Percentiles rank a stretch among this genome's conserved stretches.
These are phyloP conservation scores for Curvularia spicifera DNA, from an alignment of 2,329 filamentous ascomycete species.

Conservation along the genomic window DNA sequence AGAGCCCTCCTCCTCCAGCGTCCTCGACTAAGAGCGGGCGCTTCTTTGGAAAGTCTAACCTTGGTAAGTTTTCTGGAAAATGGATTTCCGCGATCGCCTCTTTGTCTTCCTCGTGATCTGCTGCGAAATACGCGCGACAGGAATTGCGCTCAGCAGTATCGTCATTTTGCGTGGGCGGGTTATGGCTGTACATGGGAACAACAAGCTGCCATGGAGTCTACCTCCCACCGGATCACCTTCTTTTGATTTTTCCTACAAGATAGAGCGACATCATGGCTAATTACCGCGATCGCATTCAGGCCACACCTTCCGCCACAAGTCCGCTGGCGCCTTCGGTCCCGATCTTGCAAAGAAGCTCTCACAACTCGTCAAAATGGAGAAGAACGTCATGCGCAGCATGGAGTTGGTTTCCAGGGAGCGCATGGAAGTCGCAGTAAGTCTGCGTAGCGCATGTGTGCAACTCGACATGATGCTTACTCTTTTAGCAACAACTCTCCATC, in stretches of 20 bases:
- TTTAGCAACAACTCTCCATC: slow-evolving; percentile 94
- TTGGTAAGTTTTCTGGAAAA: slow-evolving; percentile 67
- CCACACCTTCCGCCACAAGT: slow-evolving; percentile 74
- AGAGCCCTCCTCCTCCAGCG: slow-evolving; percentile 91
- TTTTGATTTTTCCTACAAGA: background rate
- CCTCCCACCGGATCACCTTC: background rate
- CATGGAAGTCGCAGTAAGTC: slow-evolving; percentile 94
- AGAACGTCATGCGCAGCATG: slow-evolving; percentile 99
- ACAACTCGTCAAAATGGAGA: slow-evolving; percentile 99
- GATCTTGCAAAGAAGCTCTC: slow-evolving; percentile 98
- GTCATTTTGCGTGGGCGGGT: background rate
- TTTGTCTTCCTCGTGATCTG: background rate
- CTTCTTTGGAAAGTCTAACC: slow-evolving; percentile 82
- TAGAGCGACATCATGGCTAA: slow-evolving; percentile 14
- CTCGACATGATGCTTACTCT: slow-evolving; percentile 26
- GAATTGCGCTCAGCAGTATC: background rate
- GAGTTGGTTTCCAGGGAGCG: slow-evolving; percentile 93
- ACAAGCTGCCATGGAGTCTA: background rate
- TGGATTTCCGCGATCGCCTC: background rate
- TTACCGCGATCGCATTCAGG: slow-evolving; percentile 52
- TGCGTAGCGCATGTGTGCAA: slow-evolving; percentile 10
- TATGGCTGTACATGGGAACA: background rate
- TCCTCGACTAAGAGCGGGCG: slow-evolving; percentile 91
- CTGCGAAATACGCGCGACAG: background rate
- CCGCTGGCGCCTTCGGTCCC: slow-evolving; percentile 77